These are phyloP conservation scores for Xylariaceae sp. DNA, from an alignment of 2,329 filamentous ascomycete species.

Conservation along the genomic window DNA sequence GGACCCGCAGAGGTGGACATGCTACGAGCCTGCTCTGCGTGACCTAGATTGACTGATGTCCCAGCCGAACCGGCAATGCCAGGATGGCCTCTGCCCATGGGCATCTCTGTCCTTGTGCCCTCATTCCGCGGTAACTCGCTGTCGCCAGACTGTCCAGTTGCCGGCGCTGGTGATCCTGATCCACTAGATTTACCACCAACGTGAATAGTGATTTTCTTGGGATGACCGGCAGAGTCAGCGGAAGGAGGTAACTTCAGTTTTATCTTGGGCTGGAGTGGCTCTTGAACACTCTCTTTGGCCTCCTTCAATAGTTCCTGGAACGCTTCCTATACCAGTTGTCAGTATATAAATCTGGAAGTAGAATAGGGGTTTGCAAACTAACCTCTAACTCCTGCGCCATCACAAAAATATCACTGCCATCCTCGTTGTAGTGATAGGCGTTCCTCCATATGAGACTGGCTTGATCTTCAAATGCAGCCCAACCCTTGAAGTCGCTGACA, in stretches of 20 bases:
- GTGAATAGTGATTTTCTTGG: constrained; percentile 67
- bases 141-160: constrained; percentile 34
- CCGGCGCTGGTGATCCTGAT: constrained; percentile 47
- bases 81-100: constrained; percentile 29
- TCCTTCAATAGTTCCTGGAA: constrained; percentile 65
- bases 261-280: constrained; percentile 70
- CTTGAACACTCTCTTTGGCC: constrained; percentile 65
- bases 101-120: constrained; percentile 25
- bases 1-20: constrained; percentile 39
- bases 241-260: constrained; percentile 65
- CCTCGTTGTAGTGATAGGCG: constrained; percentile 84
- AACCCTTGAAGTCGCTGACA: constrained; percentile 68
- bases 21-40: constrained; percentile 40
- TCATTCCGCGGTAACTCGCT: constrained; percentile 32
- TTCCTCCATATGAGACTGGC: constrained; percentile 81
- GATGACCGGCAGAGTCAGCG: constrained; percentile 39
- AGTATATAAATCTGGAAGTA: constrained; percentile 5
- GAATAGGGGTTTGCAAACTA: constrained; percentile 19
- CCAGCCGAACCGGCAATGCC: constrained; percentile 21
- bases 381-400: constrained; percentile 78
- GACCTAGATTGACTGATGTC: constrained; percentile 26
- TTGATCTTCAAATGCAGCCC: constrained; percentile 76
- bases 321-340: constrained; percentile 47
- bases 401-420: constrained; percentile 76
- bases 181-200: constrained; percentile 56